Percentiles rank a stretch among this genome's conserved stretches.
phyloP scores from a whole-genome alignment of 2,329 filamentous ascomycete species.

The Drechslerella dactyloides region DNA sequence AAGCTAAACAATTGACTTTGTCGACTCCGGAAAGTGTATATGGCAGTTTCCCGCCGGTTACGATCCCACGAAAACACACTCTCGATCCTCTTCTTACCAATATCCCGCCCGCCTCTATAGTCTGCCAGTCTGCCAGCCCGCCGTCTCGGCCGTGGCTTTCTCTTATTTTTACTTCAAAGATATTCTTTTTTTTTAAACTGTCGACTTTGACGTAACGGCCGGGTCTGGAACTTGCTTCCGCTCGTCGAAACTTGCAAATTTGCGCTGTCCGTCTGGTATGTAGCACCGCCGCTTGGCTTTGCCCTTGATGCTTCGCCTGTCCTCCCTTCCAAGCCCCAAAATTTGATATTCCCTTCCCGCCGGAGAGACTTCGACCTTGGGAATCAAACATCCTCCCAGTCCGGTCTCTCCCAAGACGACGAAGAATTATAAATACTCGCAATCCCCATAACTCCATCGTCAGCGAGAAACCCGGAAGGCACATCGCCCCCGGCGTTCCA shows the following conservation, averaged over 20 bases:
- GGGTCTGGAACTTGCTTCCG: neutral
- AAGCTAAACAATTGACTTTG: slow-evolving; percentile 34
- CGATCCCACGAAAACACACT: slow-evolving; percentile 47
- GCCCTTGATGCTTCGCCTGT: neutral
- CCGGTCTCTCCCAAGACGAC: slow-evolving; percentile 18
- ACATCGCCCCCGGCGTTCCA: slow-evolving; percentile 27
- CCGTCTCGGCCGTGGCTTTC: slow-evolving; percentile 14
- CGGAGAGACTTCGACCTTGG: too few species aligned
- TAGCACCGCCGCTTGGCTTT: slow-evolving; percentile 8
- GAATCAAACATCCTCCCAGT: slow-evolving; percentile 15
- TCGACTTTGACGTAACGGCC: slow-evolving; percentile 20
- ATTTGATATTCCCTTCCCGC: too few species aligned
- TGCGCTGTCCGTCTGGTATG: neutral
- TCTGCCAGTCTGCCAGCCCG: neutral
- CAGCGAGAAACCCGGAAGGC: slow-evolving; percentile 17
- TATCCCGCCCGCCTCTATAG: slow-evolving; percentile 35
- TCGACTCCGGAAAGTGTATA: slow-evolving; percentile 50
- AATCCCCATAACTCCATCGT: too few species aligned
- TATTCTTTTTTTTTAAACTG: slow-evolving; percentile 5
- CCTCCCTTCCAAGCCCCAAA: neutral
- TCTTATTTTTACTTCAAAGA: neutral
- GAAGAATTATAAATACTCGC: slow-evolving; percentile 13
- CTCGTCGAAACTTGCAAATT: slow-evolving; percentile 1
- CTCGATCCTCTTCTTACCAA: slow-evolving; percentile 49
- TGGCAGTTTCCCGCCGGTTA: slow-evolving; percentile 44